Evolutionary conservation across 768 basidiomycete genomes (phyloP).

Genomic region (Podaxis pistillaris): DNA sequence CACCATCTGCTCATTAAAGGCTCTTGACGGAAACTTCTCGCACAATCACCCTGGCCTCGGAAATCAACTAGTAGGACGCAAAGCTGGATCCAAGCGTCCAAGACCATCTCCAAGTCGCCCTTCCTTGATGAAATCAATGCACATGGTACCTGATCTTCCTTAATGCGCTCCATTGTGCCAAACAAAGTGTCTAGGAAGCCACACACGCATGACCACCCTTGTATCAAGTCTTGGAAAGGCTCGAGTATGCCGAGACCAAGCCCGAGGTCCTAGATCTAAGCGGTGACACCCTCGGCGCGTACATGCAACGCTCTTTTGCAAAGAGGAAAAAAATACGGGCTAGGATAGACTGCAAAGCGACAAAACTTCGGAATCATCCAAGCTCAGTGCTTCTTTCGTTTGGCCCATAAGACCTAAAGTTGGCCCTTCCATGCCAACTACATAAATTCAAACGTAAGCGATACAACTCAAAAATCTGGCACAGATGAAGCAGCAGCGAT

Average conservation of each 20-base stretch:
- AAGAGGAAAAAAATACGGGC: not conserved
- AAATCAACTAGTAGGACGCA: conserved; percentile 1
- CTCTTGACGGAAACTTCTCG: not conserved
- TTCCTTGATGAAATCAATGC: not conserved
- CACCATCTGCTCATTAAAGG: not conserved
- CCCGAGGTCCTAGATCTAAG: not conserved
- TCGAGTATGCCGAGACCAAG: not conserved
- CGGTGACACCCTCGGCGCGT: not conserved
- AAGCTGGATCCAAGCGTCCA: not conserved
- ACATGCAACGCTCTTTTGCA: not conserved
- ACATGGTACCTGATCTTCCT: conserved; percentile 13
- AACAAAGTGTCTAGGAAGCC: not conserved
- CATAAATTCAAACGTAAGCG: no score
- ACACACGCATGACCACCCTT: not conserved
- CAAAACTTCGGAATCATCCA: no score
- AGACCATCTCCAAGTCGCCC: not conserved
- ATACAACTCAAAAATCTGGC: no score
- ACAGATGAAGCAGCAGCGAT: no score
- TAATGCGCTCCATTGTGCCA: conserved; percentile 1
- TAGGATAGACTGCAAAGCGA: no score
- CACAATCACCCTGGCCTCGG: conserved; percentile 2
- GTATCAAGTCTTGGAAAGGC: not conserved
- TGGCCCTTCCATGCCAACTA: no score
- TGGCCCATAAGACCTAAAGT: no score
- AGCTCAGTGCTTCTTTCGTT: no score